Base-by-base conservation (phyloP, 2,329 filamentous ascomycete genomes). In the Delphinella strobiligena region DNA sequence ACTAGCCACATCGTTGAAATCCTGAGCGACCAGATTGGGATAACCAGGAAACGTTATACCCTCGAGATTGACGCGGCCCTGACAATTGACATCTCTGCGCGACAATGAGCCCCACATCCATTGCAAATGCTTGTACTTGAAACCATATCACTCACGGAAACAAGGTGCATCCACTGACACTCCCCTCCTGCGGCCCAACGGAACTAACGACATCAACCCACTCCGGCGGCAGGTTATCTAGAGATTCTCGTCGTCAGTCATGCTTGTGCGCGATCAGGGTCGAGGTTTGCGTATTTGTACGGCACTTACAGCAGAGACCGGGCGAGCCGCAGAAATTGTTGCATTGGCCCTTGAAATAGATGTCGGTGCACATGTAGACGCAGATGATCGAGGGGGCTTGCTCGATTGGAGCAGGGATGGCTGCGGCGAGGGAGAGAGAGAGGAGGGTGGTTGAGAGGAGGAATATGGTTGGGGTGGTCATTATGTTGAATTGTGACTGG, bases 251-350 rank as follows among this genome's bases (percentile, higher is more conserved):
- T n/a, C n/a, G n/a, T n/a, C n/a, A n/a, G n/a, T n/a, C n/a, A n/a
- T n/a, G n/a, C n/a, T n/a, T n/a, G n/a, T n/a, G n/a, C n/a, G n/a
- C n/a, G n/a, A n/a, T n/a, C n/a, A n/a, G n/a, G n/a, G n/a, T n/a
- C n/a, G n/a, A n/a, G n/a, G n/a, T n/a, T n/a, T n/a, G n/a, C n/a
- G n/a, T n/a, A n/a, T n/a, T n/a, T n/a, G n/a, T n/a, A n/a, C n/a
- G n/a, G n/a, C n/a, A 35, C 33, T 12, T 17, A 35, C 33, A 35
- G 33, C 33, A 35, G n/a, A 35, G 33, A 16, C 33, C 33, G 9
- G 33, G 33, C 9, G 14, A 17, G 11, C 33, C 33, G 16, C 33
- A 35, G 33, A 35, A 35, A 17, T 35, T 19, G 8, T 35, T 35
- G 33, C 14, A 17, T 5, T 9, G 8, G 14, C 33, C 33, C 14